Percentiles rank a stretch among this genome's conserved stretches.
phyloP scores from a whole-genome alignment of 1,284 basidiomycete species.

The Blastosporella zonata region DNA sequence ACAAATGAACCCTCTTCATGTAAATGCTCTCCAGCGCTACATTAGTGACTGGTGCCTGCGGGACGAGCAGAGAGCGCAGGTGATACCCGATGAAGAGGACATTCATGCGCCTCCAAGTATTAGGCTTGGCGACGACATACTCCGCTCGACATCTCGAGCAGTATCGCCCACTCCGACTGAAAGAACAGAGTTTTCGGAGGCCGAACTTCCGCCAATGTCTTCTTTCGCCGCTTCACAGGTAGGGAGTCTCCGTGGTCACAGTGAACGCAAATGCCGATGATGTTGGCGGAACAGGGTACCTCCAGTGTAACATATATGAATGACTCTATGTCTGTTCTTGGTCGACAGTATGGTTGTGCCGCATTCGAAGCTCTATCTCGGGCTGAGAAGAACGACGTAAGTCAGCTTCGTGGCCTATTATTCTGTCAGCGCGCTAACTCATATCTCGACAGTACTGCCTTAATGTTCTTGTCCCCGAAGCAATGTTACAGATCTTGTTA shows the following conservation, averaged over 20 bases:
- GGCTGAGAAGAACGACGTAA: conserved; percentile 56
- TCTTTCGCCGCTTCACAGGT: conserved; percentile 17
- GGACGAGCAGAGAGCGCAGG: conserved; percentile 25
- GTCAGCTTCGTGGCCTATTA: conserved; percentile 18
- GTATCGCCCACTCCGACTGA: conserved; percentile 21
- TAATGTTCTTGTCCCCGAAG: conserved; percentile 66
- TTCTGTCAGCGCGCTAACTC: neutral
- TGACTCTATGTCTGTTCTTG: neutral
- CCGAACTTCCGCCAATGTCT: conserved; percentile 21
- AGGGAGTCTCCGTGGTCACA: neutral
- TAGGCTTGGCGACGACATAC: neutral
- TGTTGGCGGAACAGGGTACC: conserved; percentile 2
- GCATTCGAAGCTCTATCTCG: conserved; percentile 52
- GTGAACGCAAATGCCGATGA: neutral
- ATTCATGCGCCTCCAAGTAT: neutral
- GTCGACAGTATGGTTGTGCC: conserved; percentile 38
- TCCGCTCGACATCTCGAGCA: neutral
- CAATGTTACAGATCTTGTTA: conserved; percentile 63
- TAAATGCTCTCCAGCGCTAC: conserved; percentile 43
- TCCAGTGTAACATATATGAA: neutral
- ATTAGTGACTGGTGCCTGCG: conserved; percentile 57
- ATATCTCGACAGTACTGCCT: conserved; percentile 56
- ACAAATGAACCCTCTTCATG: conserved; percentile 47
- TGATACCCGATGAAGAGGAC: conserved; percentile 21
- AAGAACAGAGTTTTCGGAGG: conserved; percentile 13